Conservation (phyloP, 176 grass and related monocot species). For the Aegilops sharonensis region DNA sequence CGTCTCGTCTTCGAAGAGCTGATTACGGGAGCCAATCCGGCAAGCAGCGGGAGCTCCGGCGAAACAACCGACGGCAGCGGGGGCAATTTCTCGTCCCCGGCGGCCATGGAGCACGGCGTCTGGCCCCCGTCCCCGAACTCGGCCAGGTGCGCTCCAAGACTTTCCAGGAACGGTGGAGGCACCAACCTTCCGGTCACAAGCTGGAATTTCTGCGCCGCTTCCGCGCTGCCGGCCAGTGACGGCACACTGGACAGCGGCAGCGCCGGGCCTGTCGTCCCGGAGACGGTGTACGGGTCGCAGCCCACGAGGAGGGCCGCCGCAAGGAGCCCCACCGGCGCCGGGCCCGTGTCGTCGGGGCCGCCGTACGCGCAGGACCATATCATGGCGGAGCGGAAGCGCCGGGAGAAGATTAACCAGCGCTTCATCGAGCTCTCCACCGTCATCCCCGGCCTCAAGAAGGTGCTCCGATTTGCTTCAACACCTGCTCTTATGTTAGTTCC, state of each 20-base stretch:
- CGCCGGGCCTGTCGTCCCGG: background rate
- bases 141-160: background rate
- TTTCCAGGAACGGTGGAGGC: too few species aligned
- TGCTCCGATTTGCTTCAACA: background rate
- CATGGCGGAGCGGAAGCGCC: constrained; percentile 65
- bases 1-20: constrained; percentile 6
- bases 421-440: constrained; percentile 72
- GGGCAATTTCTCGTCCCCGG: background rate
- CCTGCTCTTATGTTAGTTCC: background rate
- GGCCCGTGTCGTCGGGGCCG: background rate
- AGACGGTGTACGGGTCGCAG: background rate
- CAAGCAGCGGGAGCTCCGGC: constrained; percentile 43
- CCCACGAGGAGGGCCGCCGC: background rate
- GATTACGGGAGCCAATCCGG: background rate
- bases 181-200: constrained; percentile 1
- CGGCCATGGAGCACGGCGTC: constrained; percentile 4
- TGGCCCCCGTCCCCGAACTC: constrained; percentile 23
- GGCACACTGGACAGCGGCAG: background rate
- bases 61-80: background rate
- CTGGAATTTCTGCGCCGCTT: constrained; percentile 45
- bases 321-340: constrained; percentile 18
- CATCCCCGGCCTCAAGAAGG: constrained; percentile 81
- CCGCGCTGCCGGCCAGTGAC: background rate
- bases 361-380: constrained; percentile 53
- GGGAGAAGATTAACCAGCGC: constrained; percentile 77